A percentile compares a stretch with the other conserved stretches of the same genome.
These are phyloP conservation scores for Kalmusia sp. DNA, from an alignment of 2,329 filamentous ascomycete genomes.

Conservation along the genomic window DNA sequence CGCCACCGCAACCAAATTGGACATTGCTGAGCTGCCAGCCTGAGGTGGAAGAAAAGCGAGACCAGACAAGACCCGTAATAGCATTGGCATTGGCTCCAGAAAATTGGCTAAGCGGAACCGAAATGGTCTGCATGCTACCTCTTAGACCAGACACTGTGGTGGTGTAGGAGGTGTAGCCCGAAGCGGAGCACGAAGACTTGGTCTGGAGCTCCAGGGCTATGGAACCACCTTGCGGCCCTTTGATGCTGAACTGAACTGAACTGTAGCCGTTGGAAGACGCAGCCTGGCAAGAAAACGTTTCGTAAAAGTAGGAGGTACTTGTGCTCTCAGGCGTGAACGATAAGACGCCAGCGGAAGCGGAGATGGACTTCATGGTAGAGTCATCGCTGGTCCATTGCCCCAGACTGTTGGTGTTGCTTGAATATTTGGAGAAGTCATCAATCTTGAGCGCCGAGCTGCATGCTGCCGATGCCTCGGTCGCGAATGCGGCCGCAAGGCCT, in stretches of 20 bases:
- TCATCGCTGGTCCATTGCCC: constrained; percentile 53
- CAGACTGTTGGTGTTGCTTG: constrained; percentile 45
- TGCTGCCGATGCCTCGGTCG: constrained; percentile 38
- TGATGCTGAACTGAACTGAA: constrained; percentile 56
- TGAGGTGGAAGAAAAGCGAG: constrained; percentile 46
- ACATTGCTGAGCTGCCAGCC: constrained; percentile 60
- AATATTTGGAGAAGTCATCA: constrained; percentile 48
- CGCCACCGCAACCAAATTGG: constrained; percentile 52
- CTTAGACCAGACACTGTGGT: constrained; percentile 56
- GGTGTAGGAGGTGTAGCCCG: constrained; percentile 53
- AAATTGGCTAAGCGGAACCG: constrained; percentile 59
- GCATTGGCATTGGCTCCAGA: constrained; percentile 59
- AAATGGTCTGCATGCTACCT: constrained; percentile 58
- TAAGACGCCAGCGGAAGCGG: constrained; percentile 53
- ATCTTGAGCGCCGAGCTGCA: constrained; percentile 46
- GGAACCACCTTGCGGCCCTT: constrained; percentile 52
- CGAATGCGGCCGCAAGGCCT: constrained; percentile 40
- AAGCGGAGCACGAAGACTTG: constrained; percentile 52
- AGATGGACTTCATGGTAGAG: constrained; percentile 55
- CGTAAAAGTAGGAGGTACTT: constrained; percentile 61
- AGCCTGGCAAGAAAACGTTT: constrained; percentile 58
- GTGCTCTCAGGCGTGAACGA: constrained; percentile 57
- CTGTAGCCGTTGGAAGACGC: constrained; percentile 56
- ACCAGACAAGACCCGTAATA: constrained; percentile 55
- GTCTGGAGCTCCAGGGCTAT: constrained; percentile 58